These are phyloP conservation scores for Lachnellula cervina DNA, from an alignment of 2,329 filamentous ascomycete species.

Conservation along the genomic window DNA sequence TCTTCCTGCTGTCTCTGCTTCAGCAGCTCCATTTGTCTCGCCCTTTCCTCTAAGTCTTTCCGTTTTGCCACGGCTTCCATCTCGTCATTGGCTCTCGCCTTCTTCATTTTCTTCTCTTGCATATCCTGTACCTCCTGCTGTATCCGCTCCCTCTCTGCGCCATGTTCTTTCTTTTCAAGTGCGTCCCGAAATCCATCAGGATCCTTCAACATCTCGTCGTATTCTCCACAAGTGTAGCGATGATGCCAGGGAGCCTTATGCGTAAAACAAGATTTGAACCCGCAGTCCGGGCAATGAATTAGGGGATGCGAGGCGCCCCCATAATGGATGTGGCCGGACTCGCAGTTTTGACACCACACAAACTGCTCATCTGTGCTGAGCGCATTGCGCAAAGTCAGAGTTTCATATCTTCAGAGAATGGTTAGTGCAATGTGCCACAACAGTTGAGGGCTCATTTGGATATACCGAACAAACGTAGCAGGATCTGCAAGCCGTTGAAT, in stretches of 20 bases:
- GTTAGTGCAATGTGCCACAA: neutral
- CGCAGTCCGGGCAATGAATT: slow-evolving; percentile 11
- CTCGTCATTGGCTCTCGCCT: neutral
- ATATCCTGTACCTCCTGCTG: slow-evolving; percentile 1
- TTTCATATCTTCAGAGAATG: slow-evolving; percentile 9
- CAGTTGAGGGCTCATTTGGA: neutral
- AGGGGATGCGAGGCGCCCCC: slow-evolving; percentile 9
- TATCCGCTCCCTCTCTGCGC: neutral
- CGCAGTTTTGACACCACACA: slow-evolving; percentile 15
- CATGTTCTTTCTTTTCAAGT: slow-evolving; percentile 4
- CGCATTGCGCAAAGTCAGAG: slow-evolving; percentile 10
- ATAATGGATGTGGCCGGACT: slow-evolving; percentile 13
- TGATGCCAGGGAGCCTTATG: slow-evolving; percentile 13
- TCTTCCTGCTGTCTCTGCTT: neutral
- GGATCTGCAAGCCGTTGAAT: slow-evolving; percentile 11
- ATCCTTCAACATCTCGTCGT: slow-evolving; percentile 11
- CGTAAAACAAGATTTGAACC: slow-evolving; percentile 10
- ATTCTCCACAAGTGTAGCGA: slow-evolving; percentile 15
- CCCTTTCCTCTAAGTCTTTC: neutral
- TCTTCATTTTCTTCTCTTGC: neutral
- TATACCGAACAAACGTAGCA: slow-evolving; percentile 7
- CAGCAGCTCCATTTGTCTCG: slow-evolving; percentile 5
- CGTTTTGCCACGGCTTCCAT: neutral
- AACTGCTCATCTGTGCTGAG: slow-evolving; percentile 8
- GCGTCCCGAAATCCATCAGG: slow-evolving; percentile 8